These are phyloP conservation scores for Barnettozyma siamensis DNA, from an alignment of 805 yeast species.

Conservation along the genomic window DNA sequence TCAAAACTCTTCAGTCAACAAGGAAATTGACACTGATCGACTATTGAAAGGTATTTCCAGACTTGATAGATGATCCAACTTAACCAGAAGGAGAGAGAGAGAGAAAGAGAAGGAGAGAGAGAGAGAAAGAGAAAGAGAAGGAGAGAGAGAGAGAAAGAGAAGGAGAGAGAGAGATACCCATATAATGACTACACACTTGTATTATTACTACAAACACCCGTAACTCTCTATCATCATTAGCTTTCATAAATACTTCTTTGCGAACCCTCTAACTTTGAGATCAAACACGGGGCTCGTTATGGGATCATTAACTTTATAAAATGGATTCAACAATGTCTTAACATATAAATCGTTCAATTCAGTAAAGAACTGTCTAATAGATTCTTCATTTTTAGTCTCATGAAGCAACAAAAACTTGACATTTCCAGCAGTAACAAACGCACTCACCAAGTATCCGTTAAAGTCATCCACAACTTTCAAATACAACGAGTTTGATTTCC, in stretches of 20 bases:
- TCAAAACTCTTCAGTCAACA: slow-evolving; percentile 19
- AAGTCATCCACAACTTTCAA: slow-evolving; percentile 79
- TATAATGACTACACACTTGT: not conserved
- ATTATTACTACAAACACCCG: not conserved
- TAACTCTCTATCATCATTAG: slow-evolving; percentile 2
- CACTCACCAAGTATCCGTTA: slow-evolving; percentile 77
- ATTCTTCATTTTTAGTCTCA: slow-evolving; percentile 55
- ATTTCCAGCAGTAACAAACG: slow-evolving; percentile 84
- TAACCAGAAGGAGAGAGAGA: not conserved
- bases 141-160: not conserved
- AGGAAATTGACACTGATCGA: slow-evolving; percentile 26
- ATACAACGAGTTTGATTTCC: slow-evolving; percentile 62
- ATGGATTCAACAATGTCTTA: slow-evolving; percentile 80
- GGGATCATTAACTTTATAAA: slow-evolving; percentile 70
- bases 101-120: not conserved
- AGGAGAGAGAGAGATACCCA: not conserved
- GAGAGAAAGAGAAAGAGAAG: too few species aligned
- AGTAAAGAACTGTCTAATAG: slow-evolving; percentile 73
- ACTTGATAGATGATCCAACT: slow-evolving; percentile 12
- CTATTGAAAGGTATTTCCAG: slow-evolving; percentile 31
- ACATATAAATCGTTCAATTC: slow-evolving; percentile 87
- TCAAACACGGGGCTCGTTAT: slow-evolving; percentile 75
- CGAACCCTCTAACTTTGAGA: slow-evolving; percentile 59
- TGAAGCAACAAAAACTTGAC: slow-evolving; percentile 72
- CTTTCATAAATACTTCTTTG: slow-evolving; percentile 66